These are phyloP conservation scores for Globisporangium spiculum DNA, from an alignment of 352 stramenopile genomes.

Conservation along the genomic window DNA sequence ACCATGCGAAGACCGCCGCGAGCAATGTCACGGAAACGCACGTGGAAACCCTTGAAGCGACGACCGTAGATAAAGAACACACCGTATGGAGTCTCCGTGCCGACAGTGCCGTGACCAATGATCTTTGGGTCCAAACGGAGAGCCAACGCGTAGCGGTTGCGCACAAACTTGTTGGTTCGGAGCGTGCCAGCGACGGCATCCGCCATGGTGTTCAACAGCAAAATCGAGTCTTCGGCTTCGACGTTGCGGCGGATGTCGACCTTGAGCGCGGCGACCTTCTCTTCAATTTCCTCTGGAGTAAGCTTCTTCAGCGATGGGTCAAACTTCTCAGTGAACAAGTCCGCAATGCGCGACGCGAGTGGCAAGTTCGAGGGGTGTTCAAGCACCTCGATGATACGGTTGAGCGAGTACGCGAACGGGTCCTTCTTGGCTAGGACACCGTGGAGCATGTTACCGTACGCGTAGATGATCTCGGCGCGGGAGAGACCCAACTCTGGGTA, in stretches of 20 bases:
- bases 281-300: constrained; percentile 42
- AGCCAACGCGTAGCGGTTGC: constrained; percentile 77
- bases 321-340: constrained; percentile 93
- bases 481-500: constrained; percentile 90
- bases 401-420: constrained; percentile 92
- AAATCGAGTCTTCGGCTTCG: constrained; percentile 69
- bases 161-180: constrained; percentile 82
- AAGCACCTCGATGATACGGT: constrained; percentile 92
- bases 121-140: constrained; percentile 76
- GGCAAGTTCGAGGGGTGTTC: constrained; percentile 89
- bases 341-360: constrained; percentile 90
- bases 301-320: constrained; percentile 51
- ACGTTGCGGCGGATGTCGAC: constrained; percentile 72
- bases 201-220: constrained; percentile 75
- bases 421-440: constrained; percentile 93
- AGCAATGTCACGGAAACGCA: constrained; percentile 82
- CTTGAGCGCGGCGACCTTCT: constrained; percentile 52
- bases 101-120: constrained; percentile 78
- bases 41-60: constrained; percentile 93
- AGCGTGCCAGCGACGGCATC: constrained; percentile 73
- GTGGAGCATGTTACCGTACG: constrained; percentile 95
- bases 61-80: constrained; percentile 97
- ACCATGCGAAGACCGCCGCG: constrained; percentile 76
- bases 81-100: constrained; percentile 91
- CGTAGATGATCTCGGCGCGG: constrained; percentile 94